phyloP scores from a whole-genome alignment of 1,284 basidiomycete genomes.

The Puccinia brachypodii region DNA sequence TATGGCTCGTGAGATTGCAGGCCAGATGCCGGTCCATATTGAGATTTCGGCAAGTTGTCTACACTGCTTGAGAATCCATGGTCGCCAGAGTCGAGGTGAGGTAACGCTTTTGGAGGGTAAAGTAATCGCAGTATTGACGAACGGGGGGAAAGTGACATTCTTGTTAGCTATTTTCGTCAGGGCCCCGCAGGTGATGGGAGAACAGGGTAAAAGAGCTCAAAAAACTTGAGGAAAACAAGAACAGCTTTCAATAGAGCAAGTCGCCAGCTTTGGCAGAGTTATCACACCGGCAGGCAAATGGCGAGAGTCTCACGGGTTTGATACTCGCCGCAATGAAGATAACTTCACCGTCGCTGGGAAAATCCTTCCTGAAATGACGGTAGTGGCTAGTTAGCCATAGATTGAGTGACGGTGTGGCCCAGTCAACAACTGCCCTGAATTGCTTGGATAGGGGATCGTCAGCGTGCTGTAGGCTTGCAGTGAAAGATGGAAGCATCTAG shows the following conservation, averaged over 20 bases:
- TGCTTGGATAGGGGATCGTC: background rate
- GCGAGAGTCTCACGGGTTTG: background rate
- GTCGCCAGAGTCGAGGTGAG: background rate
- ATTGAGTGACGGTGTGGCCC: background rate
- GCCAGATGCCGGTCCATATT: conserved; percentile 6
- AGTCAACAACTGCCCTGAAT: background rate
- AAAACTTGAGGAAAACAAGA: background rate
- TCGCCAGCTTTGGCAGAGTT: background rate
- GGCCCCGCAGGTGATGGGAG: background rate
- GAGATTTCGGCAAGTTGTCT: background rate
- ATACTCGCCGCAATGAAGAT: background rate
- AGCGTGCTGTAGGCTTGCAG: background rate
- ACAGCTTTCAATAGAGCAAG: background rate
- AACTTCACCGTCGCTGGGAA: background rate
- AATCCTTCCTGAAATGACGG: background rate
- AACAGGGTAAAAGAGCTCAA: background rate
- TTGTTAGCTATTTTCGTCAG: background rate
- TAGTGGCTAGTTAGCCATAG: background rate
- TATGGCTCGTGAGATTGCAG: conserved; percentile 16
- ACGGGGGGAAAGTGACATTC: background rate
- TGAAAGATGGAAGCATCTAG: background rate
- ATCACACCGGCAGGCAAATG: background rate
- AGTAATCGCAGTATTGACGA: background rate
- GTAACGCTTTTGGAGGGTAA: background rate
- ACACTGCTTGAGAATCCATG: background rate